Evolutionary conservation across 2,329 filamentous ascomycete genomes (phyloP).

Genomic region (Xylaria sp.): DNA sequence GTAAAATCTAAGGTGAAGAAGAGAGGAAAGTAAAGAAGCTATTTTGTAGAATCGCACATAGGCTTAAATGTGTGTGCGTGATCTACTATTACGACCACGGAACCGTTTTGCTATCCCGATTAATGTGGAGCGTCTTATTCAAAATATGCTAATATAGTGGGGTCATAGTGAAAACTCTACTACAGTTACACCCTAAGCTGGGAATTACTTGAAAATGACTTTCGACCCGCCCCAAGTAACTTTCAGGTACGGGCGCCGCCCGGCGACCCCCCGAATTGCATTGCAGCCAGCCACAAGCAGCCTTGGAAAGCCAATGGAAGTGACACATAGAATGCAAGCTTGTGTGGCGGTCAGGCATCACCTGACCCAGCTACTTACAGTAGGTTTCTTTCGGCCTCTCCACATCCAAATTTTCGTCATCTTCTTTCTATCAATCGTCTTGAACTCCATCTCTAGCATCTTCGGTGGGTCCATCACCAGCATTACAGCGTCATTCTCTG

Average conservation of each 20-base stretch:
- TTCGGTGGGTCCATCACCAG: background rate
- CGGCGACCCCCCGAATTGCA: background rate
- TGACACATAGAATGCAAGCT: slow-evolving; percentile 8
- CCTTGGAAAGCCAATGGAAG: background rate
- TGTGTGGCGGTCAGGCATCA: slow-evolving; percentile 11
- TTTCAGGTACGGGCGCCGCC: slow-evolving; percentile 18
- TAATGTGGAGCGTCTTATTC: too few species aligned
- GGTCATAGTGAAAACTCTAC: background rate
- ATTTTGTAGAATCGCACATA: too few species aligned
- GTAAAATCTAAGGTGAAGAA: too few species aligned
- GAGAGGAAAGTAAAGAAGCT: too few species aligned
- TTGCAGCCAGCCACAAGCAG: slow-evolving; percentile 4
- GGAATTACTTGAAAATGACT: background rate
- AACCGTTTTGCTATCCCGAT: too few species aligned
- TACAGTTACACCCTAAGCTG: background rate
- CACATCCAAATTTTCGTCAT: slow-evolving; percentile 11
- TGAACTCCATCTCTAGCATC: slow-evolving; percentile 3
- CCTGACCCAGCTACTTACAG: slow-evolving; percentile 24
- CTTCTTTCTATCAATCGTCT: background rate
- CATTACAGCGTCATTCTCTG: background rate
- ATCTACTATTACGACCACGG: too few species aligned
- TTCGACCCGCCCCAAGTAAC: background rate
- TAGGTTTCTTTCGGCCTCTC: slow-evolving; percentile 1
- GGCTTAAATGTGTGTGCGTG: too few species aligned
- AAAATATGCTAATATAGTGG: background rate